phyloP scores from a whole-genome alignment of 148 eudicot species.

The Simmondsia chinensis region DNA sequence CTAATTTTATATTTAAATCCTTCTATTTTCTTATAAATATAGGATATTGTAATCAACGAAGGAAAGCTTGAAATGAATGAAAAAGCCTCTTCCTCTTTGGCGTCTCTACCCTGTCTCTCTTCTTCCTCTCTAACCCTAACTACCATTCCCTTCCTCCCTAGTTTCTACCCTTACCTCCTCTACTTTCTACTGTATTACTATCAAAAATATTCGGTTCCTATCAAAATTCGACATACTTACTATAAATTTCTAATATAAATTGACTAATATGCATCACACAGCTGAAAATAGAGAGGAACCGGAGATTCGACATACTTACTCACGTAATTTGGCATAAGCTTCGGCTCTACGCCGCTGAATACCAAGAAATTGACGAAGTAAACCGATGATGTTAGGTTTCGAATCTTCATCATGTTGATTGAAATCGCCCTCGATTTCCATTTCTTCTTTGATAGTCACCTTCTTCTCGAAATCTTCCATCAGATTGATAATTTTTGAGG shows the following conservation, averaged over 20 bases:
- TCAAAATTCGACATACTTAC: neutral
- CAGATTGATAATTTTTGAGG: too few species aligned
- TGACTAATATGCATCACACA: neutral
- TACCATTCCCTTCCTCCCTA: too few species aligned
- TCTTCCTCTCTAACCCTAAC: too few species aligned
- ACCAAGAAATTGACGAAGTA: slow-evolving; percentile 57
- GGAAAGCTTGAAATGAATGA: too few species aligned
- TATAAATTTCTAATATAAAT: neutral
- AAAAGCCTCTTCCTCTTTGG: too few species aligned
- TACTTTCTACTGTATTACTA: neutral
- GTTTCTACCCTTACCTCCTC: too few species aligned
- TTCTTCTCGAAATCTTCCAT: slow-evolving; percentile 31
- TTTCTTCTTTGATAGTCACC: slow-evolving; percentile 13
- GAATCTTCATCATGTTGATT: neutral
- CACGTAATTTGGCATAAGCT: slow-evolving; percentile 65
- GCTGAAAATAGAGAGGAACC: neutral
- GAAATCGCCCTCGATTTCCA: slow-evolving; percentile 5
- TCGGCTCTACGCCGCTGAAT: slow-evolving; percentile 75
- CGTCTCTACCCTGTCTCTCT: too few species aligned
- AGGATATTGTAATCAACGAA: too few species aligned
- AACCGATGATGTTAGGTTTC: slow-evolving; percentile 17
- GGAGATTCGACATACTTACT: slow-evolving; percentile 22
- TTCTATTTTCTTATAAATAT: too few species aligned
- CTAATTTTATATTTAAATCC: too few species aligned
- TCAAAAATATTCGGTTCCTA: neutral